These are phyloP conservation scores for Corinectria fuckeliana DNA, from an alignment of 2,329 filamentous ascomycete species.

Conservation along the genomic window DNA sequence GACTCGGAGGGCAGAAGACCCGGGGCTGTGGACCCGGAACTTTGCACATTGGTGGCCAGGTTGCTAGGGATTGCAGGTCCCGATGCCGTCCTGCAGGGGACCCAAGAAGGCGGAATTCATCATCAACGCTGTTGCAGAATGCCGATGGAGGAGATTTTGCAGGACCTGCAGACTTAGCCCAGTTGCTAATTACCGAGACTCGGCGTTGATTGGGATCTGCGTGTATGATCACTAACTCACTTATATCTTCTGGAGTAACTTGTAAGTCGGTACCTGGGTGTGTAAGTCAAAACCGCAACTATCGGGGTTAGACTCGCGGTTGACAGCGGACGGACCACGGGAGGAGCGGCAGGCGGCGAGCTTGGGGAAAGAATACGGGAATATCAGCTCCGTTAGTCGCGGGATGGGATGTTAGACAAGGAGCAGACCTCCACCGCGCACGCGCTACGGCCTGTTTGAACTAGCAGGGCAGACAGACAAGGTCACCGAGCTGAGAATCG, in stretches of 20 bases:
- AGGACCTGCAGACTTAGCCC: background rate
- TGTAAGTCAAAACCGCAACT: too few relatives aligned
- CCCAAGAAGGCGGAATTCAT: background rate
- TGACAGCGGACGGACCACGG: background rate
- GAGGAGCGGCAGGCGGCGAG: background rate
- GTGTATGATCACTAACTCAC: too few relatives aligned
- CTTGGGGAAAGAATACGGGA: background rate
- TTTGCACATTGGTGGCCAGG: background rate
- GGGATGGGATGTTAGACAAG: background rate
- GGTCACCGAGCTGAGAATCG: background rate
- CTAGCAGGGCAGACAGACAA: background rate
- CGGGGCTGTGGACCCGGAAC: slow-evolving; percentile 8
- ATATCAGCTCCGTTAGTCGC: background rate
- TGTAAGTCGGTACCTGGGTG: too few relatives aligned
- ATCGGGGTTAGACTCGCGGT: background rate
- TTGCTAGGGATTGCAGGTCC: background rate
- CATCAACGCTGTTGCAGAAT: too few relatives aligned
- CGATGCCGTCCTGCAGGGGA: background rate
- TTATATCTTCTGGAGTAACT: too few relatives aligned
- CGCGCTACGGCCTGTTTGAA: background rate
- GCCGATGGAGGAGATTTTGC: background rate
- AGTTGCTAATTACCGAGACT: background rate
- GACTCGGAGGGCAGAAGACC: background rate
- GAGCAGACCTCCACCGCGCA: background rate
- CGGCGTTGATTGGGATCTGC: background rate